Evolutionary conservation across 148 eudicot species (phyloP).

Genomic region (Salicornia ramosissima): DNA sequence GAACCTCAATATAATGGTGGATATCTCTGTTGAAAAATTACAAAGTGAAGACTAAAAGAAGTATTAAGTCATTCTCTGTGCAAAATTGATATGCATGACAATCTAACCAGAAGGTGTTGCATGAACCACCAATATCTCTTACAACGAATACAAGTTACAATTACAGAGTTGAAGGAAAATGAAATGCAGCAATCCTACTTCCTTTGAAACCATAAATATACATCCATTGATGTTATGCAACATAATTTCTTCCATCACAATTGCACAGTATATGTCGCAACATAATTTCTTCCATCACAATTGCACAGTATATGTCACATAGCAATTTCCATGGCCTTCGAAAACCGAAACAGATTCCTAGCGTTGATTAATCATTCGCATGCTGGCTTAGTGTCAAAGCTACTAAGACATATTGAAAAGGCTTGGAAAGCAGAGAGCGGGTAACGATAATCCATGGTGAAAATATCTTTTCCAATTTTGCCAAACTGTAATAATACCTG

Average conservation of each 20-base stretch:
- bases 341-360: neutral
- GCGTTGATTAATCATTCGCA: slow-evolving; percentile 67
- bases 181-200: slow-evolving; percentile 12
- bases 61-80: neutral
- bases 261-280: neutral
- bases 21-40: neutral
- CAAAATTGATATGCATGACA: neutral
- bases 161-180: slow-evolving; percentile 18
- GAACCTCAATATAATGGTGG: no score
- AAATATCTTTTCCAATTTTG: slow-evolving; percentile 81
- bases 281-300: neutral
- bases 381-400: slow-evolving; percentile 91
- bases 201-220: slow-evolving; percentile 13
- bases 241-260: slow-evolving; percentile 3
- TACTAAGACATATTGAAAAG: slow-evolving; percentile 85
- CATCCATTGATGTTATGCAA: slow-evolving; percentile 15
- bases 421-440: slow-evolving; percentile 93
- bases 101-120: neutral
- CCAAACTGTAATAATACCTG: slow-evolving; percentile 85
- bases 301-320: neutral
- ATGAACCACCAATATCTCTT: neutral
- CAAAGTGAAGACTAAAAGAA: neutral
- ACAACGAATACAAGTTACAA: neutral
- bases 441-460: slow-evolving; percentile 92
- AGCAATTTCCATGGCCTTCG: neutral